Conservation (phyloP, 768 basidiomycete genomes). For the Tylopilus rubrobrunneus region DNA sequence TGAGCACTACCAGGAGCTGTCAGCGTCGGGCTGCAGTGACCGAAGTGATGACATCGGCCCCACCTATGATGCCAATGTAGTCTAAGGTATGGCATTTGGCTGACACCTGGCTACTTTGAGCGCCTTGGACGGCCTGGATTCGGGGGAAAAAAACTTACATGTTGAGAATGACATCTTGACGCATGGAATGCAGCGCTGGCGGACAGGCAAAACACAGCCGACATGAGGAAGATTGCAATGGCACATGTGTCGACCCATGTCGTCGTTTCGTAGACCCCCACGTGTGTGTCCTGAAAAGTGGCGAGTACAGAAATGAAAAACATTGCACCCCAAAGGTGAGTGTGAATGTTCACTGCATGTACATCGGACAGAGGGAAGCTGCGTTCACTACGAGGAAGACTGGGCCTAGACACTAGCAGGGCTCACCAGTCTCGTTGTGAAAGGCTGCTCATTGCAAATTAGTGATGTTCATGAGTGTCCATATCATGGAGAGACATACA, state of each 20-base stretch:
- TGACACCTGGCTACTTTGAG: conserved; percentile 45
- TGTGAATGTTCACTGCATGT: conserved; percentile 77
- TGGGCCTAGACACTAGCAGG: background rate
- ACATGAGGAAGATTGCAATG: conserved; percentile 61
- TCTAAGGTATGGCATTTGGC: conserved; percentile 62
- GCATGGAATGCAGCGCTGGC: conserved; percentile 75
- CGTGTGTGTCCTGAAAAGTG: conserved; percentile 50
- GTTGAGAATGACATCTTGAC: conserved; percentile 65
- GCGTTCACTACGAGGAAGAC: background rate
- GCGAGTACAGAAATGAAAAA: conserved; percentile 55
- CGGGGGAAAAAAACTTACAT: conserved; percentile 40
- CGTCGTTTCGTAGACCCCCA: conserved; percentile 48
- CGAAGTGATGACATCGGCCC: conserved; percentile 12
- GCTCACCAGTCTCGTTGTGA: conserved; percentile 73
- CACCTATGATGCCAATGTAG: conserved; percentile 77
- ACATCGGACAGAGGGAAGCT: conserved; percentile 9
- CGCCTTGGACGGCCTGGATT: background rate
- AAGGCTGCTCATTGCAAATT: conserved; percentile 44
- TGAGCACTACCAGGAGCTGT: conserved; percentile 43
- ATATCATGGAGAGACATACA: conserved; percentile 34
- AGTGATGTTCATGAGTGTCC: conserved; percentile 15
- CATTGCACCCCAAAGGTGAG: conserved; percentile 67
- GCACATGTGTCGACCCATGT: conserved; percentile 60
- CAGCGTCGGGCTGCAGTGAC: background rate
- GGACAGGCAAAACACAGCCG: conserved; percentile 70